phyloP scores from a whole-genome alignment of 495 filamentous ascomycete genomes.

The Sphaerosporella brunnea region DNA sequence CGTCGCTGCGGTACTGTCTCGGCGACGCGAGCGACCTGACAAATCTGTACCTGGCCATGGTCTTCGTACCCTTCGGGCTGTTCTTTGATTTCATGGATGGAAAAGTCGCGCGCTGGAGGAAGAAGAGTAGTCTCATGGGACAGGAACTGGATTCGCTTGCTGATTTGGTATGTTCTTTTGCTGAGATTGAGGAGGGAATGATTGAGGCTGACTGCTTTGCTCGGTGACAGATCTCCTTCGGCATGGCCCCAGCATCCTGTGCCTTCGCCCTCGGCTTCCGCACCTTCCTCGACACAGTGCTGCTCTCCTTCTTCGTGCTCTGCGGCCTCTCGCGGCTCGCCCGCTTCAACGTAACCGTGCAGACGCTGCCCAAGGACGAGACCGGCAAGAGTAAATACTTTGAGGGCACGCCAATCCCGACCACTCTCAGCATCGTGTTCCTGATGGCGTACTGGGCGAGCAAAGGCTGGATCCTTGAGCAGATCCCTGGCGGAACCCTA shows the following conservation, averaged over 20 bases:
- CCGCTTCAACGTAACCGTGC: slow-evolving; percentile 91
- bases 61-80: slow-evolving; percentile 77
- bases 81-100: slow-evolving; percentile 99
- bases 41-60: slow-evolving; percentile 64
- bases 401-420: slow-evolving; percentile 92
- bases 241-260: slow-evolving; percentile 66
- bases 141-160: slow-evolving; percentile 96
- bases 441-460: slow-evolving; percentile 82
- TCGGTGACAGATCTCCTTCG: slow-evolving; percentile 67
- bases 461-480: slow-evolving; percentile 58
- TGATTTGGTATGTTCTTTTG: slow-evolving; percentile 74
- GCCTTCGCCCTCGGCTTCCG: slow-evolving; percentile 84
- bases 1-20: slow-evolving; percentile 85
- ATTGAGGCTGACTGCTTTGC: background rate
- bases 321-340: slow-evolving; percentile 87
- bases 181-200: too few species aligned
- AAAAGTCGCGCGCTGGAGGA: slow-evolving; percentile 84
- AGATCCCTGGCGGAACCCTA: slow-evolving; percentile 51
- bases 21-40: slow-evolving; percentile 45
- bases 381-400: slow-evolving; percentile 86
- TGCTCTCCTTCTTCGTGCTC: slow-evolving; percentile 80
- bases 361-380: slow-evolving; percentile 72
- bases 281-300: slow-evolving; percentile 66
- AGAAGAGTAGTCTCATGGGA: slow-evolving; percentile 92
- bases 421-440: slow-evolving; percentile 56